Evolutionary conservation across 2,329 filamentous ascomycete genomes (phyloP).

Genomic region (Emmonsiellopsis sp.): DNA sequence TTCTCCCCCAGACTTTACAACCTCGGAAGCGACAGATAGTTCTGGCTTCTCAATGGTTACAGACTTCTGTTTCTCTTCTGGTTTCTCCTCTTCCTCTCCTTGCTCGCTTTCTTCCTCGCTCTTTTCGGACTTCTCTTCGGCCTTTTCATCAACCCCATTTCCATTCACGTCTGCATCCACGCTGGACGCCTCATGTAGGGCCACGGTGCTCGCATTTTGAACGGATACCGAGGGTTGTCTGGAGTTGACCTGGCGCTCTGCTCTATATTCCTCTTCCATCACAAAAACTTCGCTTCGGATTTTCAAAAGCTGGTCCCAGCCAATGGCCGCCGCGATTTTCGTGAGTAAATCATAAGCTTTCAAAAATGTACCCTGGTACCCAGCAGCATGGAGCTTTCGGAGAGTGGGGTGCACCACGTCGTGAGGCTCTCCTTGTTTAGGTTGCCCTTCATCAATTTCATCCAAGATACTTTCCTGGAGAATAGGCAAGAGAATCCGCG

Average conservation of each 20-base stretch:
- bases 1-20: constrained; percentile 66
- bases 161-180: constrained; percentile 30
- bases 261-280: constrained; percentile 97
- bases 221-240: constrained; percentile 39
- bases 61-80: constrained; percentile 25
- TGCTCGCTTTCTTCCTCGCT: constrained; percentile 26
- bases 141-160: constrained; percentile 18
- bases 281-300: constrained; percentile 96
- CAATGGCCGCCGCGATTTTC: constrained; percentile 92
- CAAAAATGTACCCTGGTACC: constrained; percentile 90
- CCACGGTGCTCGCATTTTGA: constrained; percentile 71
- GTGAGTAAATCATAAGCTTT: constrained; percentile 91
- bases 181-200: constrained; percentile 60
- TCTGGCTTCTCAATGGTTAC: constrained; percentile 62
- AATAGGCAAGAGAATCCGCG: constrained; percentile 77
- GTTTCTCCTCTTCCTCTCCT: constrained; percentile 14
- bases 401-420: constrained; percentile 84
- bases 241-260: constrained; percentile 49
- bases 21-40: constrained; percentile 67
- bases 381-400: constrained; percentile 73
- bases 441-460: constrained; percentile 86
- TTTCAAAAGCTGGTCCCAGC: constrained; percentile 92
- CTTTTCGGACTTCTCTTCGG: constrained; percentile 11
- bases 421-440: constrained; percentile 60
- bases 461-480: constrained; percentile 84